A percentile compares a stretch with the other conserved stretches of the same genome.
phyloP scores from a whole-genome alignment of 2,329 filamentous ascomycete genomes.

The Mycocentrospora acerina region DNA sequence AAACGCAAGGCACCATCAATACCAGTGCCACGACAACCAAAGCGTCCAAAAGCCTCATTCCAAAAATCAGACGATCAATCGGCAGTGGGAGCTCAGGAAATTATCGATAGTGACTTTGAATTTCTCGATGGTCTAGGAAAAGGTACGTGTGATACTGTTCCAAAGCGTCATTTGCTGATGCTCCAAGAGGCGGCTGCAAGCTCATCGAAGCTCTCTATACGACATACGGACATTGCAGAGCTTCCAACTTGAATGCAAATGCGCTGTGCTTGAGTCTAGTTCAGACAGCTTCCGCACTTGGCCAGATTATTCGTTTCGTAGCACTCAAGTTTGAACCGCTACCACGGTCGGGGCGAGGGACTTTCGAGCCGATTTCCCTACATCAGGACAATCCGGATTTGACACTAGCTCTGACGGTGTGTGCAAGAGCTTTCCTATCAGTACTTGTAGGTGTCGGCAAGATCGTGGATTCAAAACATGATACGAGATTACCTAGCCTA shows the following conservation, averaged over 20 bases:
- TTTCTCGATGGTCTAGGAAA: conserved; percentile 29
- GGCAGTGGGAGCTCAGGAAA: conserved; percentile 16
- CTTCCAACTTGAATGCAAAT: conserved; percentile 12
- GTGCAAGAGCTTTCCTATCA: conserved; percentile 34
- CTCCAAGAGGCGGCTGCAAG: conserved; percentile 15
- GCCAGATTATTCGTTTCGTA: conserved; percentile 23
- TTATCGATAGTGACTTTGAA: conserved; percentile 28
- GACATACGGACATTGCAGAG: conserved; percentile 31
- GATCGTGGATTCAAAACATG: conserved; percentile 14
- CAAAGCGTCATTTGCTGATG: conserved; percentile 6
- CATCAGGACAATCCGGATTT: conserved; percentile 31
- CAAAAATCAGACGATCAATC: conserved; percentile 10
- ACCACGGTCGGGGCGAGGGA: conserved; percentile 10
- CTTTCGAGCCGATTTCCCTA: conserved; percentile 9
- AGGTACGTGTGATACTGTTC: conserved; percentile 10
- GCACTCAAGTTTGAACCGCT: conserved; percentile 23
- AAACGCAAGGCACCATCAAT: conserved; percentile 23
- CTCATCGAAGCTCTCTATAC: conserved; percentile 33
- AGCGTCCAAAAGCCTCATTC: conserved; percentile 15
- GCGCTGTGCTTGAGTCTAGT: conserved; percentile 29
- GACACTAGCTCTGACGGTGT: conserved; percentile 26
- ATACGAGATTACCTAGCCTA: conserved; percentile 16
- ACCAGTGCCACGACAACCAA: conserved; percentile 12
- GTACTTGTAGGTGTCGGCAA: conserved; percentile 33
- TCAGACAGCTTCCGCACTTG: conserved; percentile 22